Conservation (phyloP, 805 yeast genomes). For the Sugiyamaella mastotermitis region DNA sequence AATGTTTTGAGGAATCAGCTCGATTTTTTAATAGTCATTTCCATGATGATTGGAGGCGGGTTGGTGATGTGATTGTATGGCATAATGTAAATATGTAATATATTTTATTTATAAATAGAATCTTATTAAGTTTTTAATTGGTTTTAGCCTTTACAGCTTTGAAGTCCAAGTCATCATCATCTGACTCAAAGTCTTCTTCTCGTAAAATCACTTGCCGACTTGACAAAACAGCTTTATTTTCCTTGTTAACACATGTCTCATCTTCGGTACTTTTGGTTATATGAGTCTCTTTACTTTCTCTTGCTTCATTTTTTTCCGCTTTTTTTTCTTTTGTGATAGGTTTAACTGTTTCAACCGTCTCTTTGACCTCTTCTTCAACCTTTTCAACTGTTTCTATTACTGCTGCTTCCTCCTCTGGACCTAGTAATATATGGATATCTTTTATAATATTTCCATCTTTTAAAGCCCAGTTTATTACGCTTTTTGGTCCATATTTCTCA, state of each 20-base stretch:
- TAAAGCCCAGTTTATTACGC: slow-evolving; percentile 64
- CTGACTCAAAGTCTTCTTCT: too few species aligned
- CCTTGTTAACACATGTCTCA: too few species aligned
- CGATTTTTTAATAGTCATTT: slow-evolving; percentile 71
- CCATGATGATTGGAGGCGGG: slow-evolving; percentile 82
- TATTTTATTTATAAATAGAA: slow-evolving; percentile 2
- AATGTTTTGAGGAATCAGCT: slow-evolving; percentile 6
- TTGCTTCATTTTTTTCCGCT: not conserved
- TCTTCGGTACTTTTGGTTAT: too few species aligned
- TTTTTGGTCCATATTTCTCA: slow-evolving; percentile 35
- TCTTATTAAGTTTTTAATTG: too few species aligned
- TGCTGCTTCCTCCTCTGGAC: slow-evolving; percentile 9
- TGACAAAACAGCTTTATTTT: too few species aligned
- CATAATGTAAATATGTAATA: not conserved
- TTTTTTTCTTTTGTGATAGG: not conserved
- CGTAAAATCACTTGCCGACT: too few species aligned
- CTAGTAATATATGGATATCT: slow-evolving; percentile 11
- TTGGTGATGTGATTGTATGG: slow-evolving; percentile 73
- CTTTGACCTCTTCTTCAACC: slow-evolving; percentile 1
- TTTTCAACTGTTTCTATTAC: slow-evolving; percentile 6
- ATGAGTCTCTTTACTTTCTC: too few species aligned
- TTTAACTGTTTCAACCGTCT: not conserved
- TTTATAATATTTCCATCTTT: slow-evolving; percentile 18
- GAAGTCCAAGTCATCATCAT: too few species aligned
- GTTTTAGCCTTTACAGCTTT: too few species aligned